These are phyloP conservation scores for Sarocladium oryzae DNA, from an alignment of 2,329 filamentous ascomycete genomes.

Conservation along the genomic window DNA sequence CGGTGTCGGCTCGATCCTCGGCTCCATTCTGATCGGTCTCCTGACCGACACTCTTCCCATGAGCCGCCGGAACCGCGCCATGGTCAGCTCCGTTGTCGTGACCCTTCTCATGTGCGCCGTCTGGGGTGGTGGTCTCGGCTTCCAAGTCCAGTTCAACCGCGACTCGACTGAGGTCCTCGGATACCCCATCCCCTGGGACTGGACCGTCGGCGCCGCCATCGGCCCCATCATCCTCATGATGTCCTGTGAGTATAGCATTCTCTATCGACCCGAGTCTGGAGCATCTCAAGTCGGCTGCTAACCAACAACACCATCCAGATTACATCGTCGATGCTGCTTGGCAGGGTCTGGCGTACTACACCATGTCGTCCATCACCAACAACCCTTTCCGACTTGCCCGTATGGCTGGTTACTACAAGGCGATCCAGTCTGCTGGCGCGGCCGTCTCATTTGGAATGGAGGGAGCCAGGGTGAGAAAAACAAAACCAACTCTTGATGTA, in stretches of 20 bases:
- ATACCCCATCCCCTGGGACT: constrained; percentile 19
- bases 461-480: constrained; percentile 20
- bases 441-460: constrained; percentile 41
- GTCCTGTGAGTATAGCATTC: constrained; percentile 13
- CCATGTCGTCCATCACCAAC: constrained; percentile 70
- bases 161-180: constrained; percentile 13
- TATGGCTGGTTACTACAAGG: constrained; percentile 75
- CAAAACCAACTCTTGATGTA: background rate
- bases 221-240: constrained; percentile 21
- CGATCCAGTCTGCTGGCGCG: constrained; percentile 68
- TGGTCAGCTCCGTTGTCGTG: constrained; percentile 48
- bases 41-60: constrained; percentile 51
- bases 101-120: constrained; percentile 57
- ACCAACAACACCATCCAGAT: constrained; percentile 14
- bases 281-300: too few relatives aligned
- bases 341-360: constrained; percentile 59
- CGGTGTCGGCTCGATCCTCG: constrained; percentile 66
- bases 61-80: constrained; percentile 54
- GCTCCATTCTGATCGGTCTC: constrained; percentile 59
- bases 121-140: constrained; percentile 67
- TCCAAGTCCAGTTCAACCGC: constrained; percentile 47
- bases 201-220: constrained; percentile 16
- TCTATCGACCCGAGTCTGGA: constrained; percentile 9
- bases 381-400: constrained; percentile 67
- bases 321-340: constrained; percentile 21